phyloP scores from a whole-genome alignment of 305 asterid species.

The Solanum hybrid region DNA sequence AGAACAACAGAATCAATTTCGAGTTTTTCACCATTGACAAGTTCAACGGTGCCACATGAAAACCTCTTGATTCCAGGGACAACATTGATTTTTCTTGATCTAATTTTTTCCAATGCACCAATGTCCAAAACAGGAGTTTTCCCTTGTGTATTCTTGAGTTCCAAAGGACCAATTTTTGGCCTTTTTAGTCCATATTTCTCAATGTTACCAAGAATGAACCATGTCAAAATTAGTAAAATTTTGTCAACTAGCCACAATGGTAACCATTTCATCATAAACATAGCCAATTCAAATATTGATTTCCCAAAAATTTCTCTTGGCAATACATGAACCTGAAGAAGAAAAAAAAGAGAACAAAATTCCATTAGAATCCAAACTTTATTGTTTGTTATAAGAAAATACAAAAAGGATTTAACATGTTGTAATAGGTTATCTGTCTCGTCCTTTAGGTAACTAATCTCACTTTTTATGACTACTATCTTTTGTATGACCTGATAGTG shows the following conservation, averaged over 20 bases:
- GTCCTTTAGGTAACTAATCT: not conserved
- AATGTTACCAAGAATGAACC: slow-evolving; percentile 45
- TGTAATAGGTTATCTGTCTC: not conserved
- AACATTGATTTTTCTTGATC: slow-evolving; percentile 42
- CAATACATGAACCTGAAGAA: slow-evolving; percentile 53
- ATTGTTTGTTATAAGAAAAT: not conserved
- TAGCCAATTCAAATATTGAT: slow-evolving; percentile 54
- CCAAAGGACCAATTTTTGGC: slow-evolving; percentile 50
- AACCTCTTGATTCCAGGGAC: slow-evolving; percentile 45
- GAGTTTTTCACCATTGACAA: slow-evolving; percentile 34
- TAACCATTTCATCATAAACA: slow-evolving; percentile 46
- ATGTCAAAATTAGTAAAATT: slow-evolving; percentile 37
- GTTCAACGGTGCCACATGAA: slow-evolving; percentile 23
- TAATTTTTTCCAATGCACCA: slow-evolving; percentile 52
- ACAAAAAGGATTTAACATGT: not conserved
- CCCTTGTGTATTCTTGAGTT: slow-evolving; percentile 48
- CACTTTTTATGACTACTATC: not conserved
- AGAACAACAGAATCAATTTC: slow-evolving; percentile 46
- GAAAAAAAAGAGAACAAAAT: not conserved
- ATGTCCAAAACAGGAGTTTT: slow-evolving; percentile 63
- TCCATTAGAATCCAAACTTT: not conserved
- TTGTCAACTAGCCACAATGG: slow-evolving; percentile 69
- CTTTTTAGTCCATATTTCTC: slow-evolving; percentile 40
- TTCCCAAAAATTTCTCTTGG: slow-evolving; percentile 57
- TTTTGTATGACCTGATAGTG: not conserved